Evolutionary conservation across 176 grass and related monocot species (phyloP), one percentile per base, ranked within the genome.

Genomic region (Canna indica): DNA sequence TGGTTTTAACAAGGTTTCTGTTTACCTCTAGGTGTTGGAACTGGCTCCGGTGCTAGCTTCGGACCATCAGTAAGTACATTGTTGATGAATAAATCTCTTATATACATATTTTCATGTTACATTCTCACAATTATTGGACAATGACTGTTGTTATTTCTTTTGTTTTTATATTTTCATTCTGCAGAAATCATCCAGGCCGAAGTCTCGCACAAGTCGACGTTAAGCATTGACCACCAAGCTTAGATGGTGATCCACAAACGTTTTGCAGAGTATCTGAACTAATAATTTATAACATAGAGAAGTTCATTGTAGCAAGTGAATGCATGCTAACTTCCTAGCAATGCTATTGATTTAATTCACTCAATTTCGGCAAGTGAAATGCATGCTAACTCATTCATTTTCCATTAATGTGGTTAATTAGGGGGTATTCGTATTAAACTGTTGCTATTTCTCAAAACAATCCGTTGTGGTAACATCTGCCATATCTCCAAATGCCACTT

Each of bases 11-110:
- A 5, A 5, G 0, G 9, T 47, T 71, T 73, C 28, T 78, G 2
- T 59, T 10, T 69, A 39, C 45, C 26, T 80, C 54, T 54, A 92
- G 93, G 94, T 71, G 84, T 69, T 27, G 86, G 81, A 69, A 90
- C 78, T 68, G 84, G 76, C 77, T 93, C 89, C 14, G 94, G 94
- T 74, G 85, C 89, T 53, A 99, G 89, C 73, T 90, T 99, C 36
- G 94, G 84, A 73, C 78, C 89, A 81, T 87, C 89, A 53, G 94
- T 93, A 62, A 90, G 94, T 90, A 58, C 20, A 85, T 29, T 57
- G 1, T 61, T 7, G 17, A 22, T 71, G 10, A 71, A 32, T 60
- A 60, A 30, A 30, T 31, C 58, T 61, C 24, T 22, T 73, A 16
- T 16, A n/a, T n/a, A n/a, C n/a, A n/a, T n/a, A 26, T 59, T 44